Evolutionary conservation across 768 basidiomycete genomes (phyloP), one percentile per base, ranked within the genome.

Genomic region (Boletus vinaceobasis): DNA sequence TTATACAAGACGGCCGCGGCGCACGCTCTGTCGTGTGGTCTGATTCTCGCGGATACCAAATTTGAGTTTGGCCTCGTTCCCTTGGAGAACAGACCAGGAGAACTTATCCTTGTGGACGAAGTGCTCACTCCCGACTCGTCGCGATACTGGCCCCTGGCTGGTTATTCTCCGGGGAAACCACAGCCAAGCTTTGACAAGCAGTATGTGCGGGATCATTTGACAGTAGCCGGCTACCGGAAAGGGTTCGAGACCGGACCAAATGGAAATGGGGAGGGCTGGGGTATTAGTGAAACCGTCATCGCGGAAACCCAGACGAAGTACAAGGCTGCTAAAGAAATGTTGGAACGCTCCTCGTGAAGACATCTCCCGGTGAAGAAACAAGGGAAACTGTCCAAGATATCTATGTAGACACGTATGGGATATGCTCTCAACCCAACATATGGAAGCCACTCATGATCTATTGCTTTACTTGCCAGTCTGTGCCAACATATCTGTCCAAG

Each of bases 101-200:
- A 82, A 26, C 77, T 98, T 23, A 90, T 96, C 58, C 81, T 98
- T 45, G 87, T 98, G 60, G 97, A 99, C 71, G 97, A 99, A 68
- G 82, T 90, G n/a, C 81, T 99, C 50, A 98, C 97, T 0, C 95
- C 96, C 19, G 97, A 99, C 71, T 98, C 94, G 13, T 97, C 93
- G 17, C 83, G 96, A 32, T 99, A 98, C 75, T 98, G 97, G 97
- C 91, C 94, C 1, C 75, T 86, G 7, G 78, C 75, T 5, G 79
- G 75, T 3, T 98, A 97, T 72, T 71, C 73, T 31, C 77, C 84
- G 4, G 97, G 95, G 5, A 76, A 80, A 35, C 66, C 85, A 0
- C 96, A 97, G 72, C 83, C 87, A 19, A 93, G 92, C 65, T 98
- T 97, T 65, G 97, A 98, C 71, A 99, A 98, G 74, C 97, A 99